Conservation (phyloP, 1,284 basidiomycete species). For the Lentinula novae-zelandiae region DNA sequence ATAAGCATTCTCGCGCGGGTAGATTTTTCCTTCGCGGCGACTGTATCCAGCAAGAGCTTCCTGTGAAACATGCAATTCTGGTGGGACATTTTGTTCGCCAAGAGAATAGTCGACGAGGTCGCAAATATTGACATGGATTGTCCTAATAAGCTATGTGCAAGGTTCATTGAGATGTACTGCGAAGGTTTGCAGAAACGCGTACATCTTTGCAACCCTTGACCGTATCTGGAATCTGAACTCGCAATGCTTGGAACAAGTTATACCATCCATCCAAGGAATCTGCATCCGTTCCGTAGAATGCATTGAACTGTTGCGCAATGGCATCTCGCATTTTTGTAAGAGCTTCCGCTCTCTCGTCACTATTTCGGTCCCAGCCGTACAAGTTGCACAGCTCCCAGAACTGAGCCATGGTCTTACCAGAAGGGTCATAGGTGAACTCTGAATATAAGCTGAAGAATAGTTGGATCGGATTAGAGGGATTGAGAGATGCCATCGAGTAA, state of each 20-base stretch:
- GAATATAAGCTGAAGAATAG: conserved; percentile 11
- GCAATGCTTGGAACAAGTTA: conserved; percentile 20
- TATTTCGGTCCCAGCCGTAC: conserved; percentile 16
- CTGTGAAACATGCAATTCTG: conserved; percentile 16
- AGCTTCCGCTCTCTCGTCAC: conserved; percentile 15
- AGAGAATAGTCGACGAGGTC: conserved; percentile 28
- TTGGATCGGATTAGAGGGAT: neutral
- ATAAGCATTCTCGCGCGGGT: conserved; percentile 32
- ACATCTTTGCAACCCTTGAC: conserved; percentile 21
- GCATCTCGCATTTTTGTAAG: conserved; percentile 20
- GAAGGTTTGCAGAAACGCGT: neutral
- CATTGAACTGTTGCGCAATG: conserved; percentile 29
- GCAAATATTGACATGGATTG: conserved; percentile 34
- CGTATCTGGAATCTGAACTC: conserved; percentile 21
- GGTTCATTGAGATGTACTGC: too few relatives aligned
- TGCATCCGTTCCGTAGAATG: conserved; percentile 26
- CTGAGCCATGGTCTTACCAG: conserved; percentile 18
- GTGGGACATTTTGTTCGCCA: conserved; percentile 11
- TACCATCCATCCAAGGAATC: conserved; percentile 28
- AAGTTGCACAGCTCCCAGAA: conserved; percentile 22
- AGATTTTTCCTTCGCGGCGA: conserved; percentile 24
- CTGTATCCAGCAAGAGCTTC: conserved; percentile 33
- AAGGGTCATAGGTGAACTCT: conserved; percentile 20
- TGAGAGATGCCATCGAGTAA: neutral
- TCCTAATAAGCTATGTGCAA: conserved; percentile 22